phyloP scores from a whole-genome alignment of 331 rosid genomes.

The Telfairia occidentalis region DNA sequence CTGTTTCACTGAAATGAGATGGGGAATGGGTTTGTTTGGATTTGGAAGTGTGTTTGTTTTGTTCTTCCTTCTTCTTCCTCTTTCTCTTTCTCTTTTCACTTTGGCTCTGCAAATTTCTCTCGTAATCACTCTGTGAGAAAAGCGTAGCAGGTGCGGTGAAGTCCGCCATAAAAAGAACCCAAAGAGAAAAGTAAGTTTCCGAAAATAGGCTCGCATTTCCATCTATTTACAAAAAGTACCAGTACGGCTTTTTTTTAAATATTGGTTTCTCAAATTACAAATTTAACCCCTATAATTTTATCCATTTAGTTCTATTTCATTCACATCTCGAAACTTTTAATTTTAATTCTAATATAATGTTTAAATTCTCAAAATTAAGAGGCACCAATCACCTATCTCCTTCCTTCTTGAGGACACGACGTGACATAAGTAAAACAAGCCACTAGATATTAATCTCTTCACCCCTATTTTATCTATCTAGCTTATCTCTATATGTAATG shows the following conservation, averaged over 20 bases:
- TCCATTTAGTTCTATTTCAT: too few relatives aligned
- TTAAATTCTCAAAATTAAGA: too few relatives aligned
- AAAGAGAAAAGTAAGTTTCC: neutral
- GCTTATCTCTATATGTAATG: too few relatives aligned
- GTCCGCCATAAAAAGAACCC: constrained; percentile 11
- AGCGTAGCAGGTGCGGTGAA: neutral
- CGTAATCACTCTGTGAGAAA: constrained; percentile 10
- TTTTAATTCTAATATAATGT: too few relatives aligned
- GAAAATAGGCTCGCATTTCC: neutral
- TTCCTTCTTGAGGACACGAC: too few relatives aligned
- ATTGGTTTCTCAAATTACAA: neutral
- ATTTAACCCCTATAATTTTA: neutral
- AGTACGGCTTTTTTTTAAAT: neutral
- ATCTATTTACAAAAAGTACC: neutral
- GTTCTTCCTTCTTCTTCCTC: neutral
- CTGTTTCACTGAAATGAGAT: neutral
- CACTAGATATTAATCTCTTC: too few relatives aligned
- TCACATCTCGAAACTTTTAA: neutral
- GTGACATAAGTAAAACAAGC: too few relatives aligned
- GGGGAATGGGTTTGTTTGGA: neutral
- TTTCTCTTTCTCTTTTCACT: neutral
- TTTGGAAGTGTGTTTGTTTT: neutral
- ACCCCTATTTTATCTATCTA: too few relatives aligned
- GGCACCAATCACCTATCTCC: too few relatives aligned
- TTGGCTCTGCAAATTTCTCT: neutral